Conservation (phyloP, 2,329 filamentous ascomycete genomes). For the Hypoxylon sp. region DNA sequence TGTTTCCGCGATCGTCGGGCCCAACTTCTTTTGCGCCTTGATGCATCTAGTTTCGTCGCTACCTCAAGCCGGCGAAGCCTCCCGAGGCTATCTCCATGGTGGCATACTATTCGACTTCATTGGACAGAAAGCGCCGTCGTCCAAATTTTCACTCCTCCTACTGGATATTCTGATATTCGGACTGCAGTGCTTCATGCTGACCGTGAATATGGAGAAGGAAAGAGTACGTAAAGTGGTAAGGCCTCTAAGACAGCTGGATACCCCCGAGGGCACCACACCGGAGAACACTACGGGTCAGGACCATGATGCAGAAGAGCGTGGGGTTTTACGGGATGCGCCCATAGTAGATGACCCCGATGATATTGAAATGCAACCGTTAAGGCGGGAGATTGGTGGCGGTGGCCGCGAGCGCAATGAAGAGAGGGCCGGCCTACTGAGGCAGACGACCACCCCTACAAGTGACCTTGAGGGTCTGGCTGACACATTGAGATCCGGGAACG, state of each 20-base stretch:
- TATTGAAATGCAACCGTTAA: conserved; percentile 63
- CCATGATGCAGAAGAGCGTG: conserved; percentile 70
- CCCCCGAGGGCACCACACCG: conserved; percentile 47
- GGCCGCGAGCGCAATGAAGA: conserved; percentile 45
- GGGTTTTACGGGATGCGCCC: conserved; percentile 60
- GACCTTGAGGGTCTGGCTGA: conserved; percentile 56
- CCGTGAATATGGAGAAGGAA: conserved; percentile 73
- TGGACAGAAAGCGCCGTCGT: conserved; percentile 74
- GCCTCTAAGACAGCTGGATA: conserved; percentile 49
- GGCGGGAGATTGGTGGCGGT: conserved; percentile 40
- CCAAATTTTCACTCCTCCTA: conserved; percentile 67
- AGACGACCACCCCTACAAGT: conserved; percentile 39
- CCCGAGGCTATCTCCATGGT: conserved; percentile 76
- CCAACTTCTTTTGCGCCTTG: conserved; percentile 73
- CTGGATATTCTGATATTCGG: conserved; percentile 70
- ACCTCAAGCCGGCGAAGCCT: conserved; percentile 71
- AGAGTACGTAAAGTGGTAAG: conserved; percentile 66
- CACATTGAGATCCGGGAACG: conserved; percentile 69
- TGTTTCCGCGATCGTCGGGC: conserved; percentile 70
- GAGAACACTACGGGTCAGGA: conserved; percentile 59
- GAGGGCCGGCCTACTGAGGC: conserved; percentile 51
- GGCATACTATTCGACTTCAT: conserved; percentile 78
- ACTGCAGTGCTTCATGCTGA: conserved; percentile 75
- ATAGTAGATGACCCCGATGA: conserved; percentile 58
- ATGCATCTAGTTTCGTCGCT: conserved; percentile 70